Conservation (phyloP, 129 eudicot species). For the Silybum marianum region DNA sequence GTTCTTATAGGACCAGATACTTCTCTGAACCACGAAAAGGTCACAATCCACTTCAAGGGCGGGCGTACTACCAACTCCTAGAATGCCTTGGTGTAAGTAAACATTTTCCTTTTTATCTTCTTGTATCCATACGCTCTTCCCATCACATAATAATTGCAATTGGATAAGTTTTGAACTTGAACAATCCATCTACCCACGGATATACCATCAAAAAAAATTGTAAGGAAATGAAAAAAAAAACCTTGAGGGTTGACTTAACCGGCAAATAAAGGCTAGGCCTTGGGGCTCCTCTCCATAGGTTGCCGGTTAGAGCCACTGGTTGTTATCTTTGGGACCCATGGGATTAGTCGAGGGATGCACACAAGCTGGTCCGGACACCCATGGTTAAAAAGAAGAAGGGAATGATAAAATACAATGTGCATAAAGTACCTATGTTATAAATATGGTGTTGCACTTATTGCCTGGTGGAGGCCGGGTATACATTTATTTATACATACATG, state of each 20-base stretch:
- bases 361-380: neutral
- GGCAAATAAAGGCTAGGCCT: neutral
- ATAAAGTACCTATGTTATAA: neutral
- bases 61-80: slow-evolving; percentile 97
- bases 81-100: slow-evolving; percentile 92
- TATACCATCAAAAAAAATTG: too few species aligned
- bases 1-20: slow-evolving; percentile 78
- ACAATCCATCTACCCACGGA: neutral
- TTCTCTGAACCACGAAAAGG: slow-evolving; percentile 91
- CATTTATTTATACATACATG: neutral
- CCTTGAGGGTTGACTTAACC: neutral
- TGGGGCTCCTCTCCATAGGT: neutral
- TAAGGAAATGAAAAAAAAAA: neutral
- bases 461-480: neutral
- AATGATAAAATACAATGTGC: neutral
- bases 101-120: neutral
- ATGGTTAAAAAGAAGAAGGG: neutral
- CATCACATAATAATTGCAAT: neutral
- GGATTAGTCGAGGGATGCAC: neutral
- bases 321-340: too few species aligned
- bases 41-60: slow-evolving; percentile 98
- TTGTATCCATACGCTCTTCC: slow-evolving; percentile 3
- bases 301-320: too few species aligned
- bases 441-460: neutral
- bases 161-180: neutral